Evolutionary conservation across 192 early-diverging fungal genomes (phyloP).

Genomic region (Gryganskiella cystojenkinii): DNA sequence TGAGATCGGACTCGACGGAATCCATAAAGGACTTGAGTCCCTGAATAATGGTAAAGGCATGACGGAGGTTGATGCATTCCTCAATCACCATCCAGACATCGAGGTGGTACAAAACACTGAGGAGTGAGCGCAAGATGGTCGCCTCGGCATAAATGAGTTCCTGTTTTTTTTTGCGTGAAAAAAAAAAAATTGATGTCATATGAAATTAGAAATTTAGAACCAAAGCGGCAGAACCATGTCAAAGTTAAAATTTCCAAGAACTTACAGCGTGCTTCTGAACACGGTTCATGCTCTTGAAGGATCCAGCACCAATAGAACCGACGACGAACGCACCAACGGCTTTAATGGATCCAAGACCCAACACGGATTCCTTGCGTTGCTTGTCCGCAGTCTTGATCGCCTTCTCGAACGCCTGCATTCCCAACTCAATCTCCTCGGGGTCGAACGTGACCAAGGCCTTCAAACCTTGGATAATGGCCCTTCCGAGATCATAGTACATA

Average conservation of each 20-base stretch:
- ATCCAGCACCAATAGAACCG: constrained; percentile 55
- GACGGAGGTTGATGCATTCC: constrained; percentile 82
- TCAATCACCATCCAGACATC: constrained; percentile 79
- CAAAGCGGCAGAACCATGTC: neutral
- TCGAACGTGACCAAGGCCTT: constrained; percentile 85
- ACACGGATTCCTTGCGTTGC: constrained; percentile 66
- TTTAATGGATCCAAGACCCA: constrained; percentile 61
- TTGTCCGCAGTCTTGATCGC: constrained; percentile 69
- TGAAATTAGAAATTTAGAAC: neutral
- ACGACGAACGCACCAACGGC: constrained; percentile 57
- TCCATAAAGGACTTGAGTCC: constrained; percentile 61
- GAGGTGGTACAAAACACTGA: constrained; percentile 79
- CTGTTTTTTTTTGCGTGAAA: constrained; percentile 50
- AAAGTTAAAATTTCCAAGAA: neutral
- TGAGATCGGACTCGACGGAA: constrained; percentile 59
- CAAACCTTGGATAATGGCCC: constrained; percentile 75
- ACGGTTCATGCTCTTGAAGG: constrained; percentile 62
- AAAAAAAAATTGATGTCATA: constrained; percentile 32
- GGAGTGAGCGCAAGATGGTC: constrained; percentile 75
- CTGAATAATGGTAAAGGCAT: constrained; percentile 74
- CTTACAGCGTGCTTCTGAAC: constrained; percentile 73
- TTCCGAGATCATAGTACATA: constrained; percentile 81
- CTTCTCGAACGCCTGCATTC: constrained; percentile 69
- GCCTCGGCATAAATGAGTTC: constrained; percentile 89
- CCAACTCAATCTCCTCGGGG: constrained; percentile 68